Conservation (phyloP, 805 yeast species). For the Wickerhamiella nectarea region DNA sequence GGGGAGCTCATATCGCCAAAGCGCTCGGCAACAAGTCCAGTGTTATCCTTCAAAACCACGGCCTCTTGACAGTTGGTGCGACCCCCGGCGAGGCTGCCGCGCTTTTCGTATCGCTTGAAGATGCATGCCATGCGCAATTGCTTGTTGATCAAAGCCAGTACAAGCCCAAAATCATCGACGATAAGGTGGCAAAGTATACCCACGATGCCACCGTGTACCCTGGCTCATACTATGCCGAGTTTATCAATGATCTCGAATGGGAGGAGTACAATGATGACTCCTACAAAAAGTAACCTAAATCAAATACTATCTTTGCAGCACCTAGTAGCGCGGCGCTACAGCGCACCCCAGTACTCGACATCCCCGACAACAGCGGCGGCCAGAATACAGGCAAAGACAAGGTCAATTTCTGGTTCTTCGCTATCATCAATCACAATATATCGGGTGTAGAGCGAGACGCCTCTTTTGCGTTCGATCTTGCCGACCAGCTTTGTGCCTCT, state of each 20-base stretch:
- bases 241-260: conserved; percentile 53
- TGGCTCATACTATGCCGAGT: conserved; percentile 55
- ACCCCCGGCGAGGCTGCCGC: conserved; percentile 68
- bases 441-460: too few species aligned
- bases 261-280: conserved; percentile 25
- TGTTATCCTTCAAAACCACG: conserved; percentile 58
- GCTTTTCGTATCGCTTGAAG: conserved; percentile 48
- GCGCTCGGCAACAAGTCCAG: conserved; percentile 44
- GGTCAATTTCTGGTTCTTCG: too few species aligned
- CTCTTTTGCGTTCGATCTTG: too few species aligned
- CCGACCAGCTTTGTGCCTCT: too few species aligned
- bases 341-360: not conserved
- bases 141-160: conserved; percentile 43
- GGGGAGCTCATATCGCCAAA: conserved; percentile 47
- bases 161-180: conserved; percentile 35
- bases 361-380: not conserved
- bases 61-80: conserved; percentile 52
- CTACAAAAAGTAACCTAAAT: not conserved
- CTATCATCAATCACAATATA: too few species aligned
- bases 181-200: conserved; percentile 57
- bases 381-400: too few species aligned
- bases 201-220: conserved; percentile 47
- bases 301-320: too few species aligned
- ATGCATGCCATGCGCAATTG: conserved; percentile 51
- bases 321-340: too few species aligned